Evolutionary conservation across 139 green algal genomes (phyloP).

Genomic region (Coelastrella sp.): DNA sequence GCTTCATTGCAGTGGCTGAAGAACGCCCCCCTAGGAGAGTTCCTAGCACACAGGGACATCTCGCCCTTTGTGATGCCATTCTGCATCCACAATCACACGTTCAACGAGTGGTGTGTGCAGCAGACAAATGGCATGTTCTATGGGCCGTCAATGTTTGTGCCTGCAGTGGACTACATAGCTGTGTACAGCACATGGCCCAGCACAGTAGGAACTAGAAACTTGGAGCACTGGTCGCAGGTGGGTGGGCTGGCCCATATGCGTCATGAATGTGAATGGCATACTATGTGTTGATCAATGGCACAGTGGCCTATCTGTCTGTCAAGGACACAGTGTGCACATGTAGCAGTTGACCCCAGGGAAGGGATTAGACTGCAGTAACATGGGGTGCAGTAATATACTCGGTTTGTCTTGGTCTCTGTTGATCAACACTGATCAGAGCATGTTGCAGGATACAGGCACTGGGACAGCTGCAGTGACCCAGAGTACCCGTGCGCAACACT

Average conservation of each 20-base stretch:
- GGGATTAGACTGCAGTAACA: no score
- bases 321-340: background rate
- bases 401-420: no score
- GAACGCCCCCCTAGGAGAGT: background rate
- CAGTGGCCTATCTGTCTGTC: no score
- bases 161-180: background rate
- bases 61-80: constrained; percentile 47
- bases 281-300: no score
- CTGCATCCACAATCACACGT: constrained; percentile 34
- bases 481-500: no score
- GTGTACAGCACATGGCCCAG: constrained; percentile 33
- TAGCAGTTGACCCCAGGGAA: background rate
- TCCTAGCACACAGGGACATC: constrained; percentile 18
- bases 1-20: constrained; percentile 26
- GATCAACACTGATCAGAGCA: no score
- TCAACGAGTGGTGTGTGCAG: constrained; percentile 19
- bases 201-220: constrained; percentile 30
- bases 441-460: no score
- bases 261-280: background rate
- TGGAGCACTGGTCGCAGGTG: constrained; percentile 58
- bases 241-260: background rate
- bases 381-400: no score
- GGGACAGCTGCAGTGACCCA: no score
- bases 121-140: constrained; percentile 37
- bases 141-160: constrained; percentile 8